These are phyloP conservation scores for Penicillium hesseltinei DNA, from an alignment of 2,329 filamentous ascomycete genomes.

Conservation along the genomic window DNA sequence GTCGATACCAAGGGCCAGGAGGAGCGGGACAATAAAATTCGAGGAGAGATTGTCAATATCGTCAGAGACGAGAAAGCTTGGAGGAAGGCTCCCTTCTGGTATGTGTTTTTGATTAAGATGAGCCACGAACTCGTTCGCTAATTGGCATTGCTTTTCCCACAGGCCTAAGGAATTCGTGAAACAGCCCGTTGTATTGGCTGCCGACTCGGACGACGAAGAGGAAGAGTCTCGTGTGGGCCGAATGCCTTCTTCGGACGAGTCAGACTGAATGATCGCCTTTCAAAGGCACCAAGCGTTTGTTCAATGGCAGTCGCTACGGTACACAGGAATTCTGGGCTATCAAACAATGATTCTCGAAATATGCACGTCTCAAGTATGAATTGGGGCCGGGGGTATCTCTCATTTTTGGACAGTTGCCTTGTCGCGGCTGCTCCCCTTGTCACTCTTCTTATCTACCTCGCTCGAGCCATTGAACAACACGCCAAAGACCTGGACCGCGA, in stretches of 20 bases:
- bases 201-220: conserved; percentile 67
- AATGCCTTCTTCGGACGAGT: conserved; percentile 79
- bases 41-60: conserved; percentile 88
- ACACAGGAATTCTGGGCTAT: not conserved
- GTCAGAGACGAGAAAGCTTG: conserved; percentile 88
- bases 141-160: conserved; percentile 12
- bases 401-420: conserved; percentile 28
- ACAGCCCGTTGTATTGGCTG: conserved; percentile 60
- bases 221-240: conserved; percentile 78
- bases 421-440: conserved; percentile 13
- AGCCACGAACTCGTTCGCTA: conserved; percentile 6
- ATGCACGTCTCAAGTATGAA: not conserved
- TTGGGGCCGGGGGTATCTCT: conserved; percentile 1
- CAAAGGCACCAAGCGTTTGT: not conserved
- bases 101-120: conserved; percentile 22
- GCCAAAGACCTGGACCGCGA: conserved; percentile 65
- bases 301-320: not conserved
- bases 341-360: not conserved
- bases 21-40: conserved; percentile 70
- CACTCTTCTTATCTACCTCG: conserved; percentile 20
- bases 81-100: conserved; percentile 90
- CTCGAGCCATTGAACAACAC: conserved; percentile 52
- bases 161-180: conserved; percentile 81
- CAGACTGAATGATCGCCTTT: conserved; percentile 51
- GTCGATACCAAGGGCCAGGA: conserved; percentile 68